Base-by-base conservation (phyloP, 2,329 filamentous ascomycete species). In the Pezicula rhizophila region DNA sequence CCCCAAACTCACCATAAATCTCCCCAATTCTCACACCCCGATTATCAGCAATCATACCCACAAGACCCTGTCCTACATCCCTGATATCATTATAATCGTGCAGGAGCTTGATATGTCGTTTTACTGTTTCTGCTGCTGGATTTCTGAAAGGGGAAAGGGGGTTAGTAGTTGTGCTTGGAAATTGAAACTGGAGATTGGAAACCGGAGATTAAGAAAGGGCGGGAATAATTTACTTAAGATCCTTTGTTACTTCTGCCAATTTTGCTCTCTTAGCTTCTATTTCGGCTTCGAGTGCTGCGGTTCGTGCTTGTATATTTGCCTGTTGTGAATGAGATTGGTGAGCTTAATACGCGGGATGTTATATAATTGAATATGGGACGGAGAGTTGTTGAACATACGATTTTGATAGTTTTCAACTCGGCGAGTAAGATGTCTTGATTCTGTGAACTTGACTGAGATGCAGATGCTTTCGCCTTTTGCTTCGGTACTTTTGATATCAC, bases 71-170 rank as follows among this genome's bases (percentile, higher is more conserved):
- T 0, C 78, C 84, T 7, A 85, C 70, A 63, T 88, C 84, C 53
- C 82, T 80, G 57, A 87, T 79, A 63, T 86, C 83, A 58, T 88
- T 88, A 66, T 87, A 88, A 49, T 78, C 70, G 55, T 86, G 82
- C 28, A 88, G 69, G 4, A 83, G 69, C 50, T 73, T 73, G 59
- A 87, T 87, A 62, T 87, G 84, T 28, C 69, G 68, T 47, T 80
- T 76, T 45, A 85, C 78, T 8, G 79, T 77, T 17, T 68, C 66
- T 37, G 76, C 70, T 7, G 63, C 61, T 12, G 59, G 58, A 33
- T 54, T 18, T 34, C 54, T 59, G 43, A 20, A 26, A 15, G 8
- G 35, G 18, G 33, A 2, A 6, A 38, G 20, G 15, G 37, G 35
- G 28, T 47, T 45, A 40, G 44, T 26, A n/a, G n/a, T 10, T 5